phyloP scores from a whole-genome alignment of 805 yeast genomes.

The Candida nitratophila region DNA sequence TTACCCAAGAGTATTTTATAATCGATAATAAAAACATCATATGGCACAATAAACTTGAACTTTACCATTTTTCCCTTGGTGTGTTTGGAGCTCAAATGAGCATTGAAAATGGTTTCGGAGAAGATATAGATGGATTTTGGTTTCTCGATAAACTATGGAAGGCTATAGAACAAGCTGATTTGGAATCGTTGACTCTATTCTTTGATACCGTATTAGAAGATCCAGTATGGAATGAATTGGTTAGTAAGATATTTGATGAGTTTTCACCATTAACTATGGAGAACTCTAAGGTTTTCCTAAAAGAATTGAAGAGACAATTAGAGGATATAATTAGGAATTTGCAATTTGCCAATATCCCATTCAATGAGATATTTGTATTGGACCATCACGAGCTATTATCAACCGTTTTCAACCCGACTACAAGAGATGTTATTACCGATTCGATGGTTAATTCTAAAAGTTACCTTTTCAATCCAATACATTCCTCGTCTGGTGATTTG shows the following conservation, averaged over 20 bases:
- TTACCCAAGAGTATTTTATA: conserved; percentile 17
- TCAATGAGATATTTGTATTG: conserved; percentile 38
- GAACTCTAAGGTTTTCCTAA: conserved; percentile 4
- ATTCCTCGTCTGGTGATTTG: conserved; percentile 8
- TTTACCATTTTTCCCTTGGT: conserved; percentile 19
- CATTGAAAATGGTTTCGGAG: no score
- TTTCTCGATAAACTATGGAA: conserved; percentile 20
- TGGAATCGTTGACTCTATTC: conserved; percentile 10
- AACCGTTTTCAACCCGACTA: conserved; percentile 35
- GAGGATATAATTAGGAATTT: conserved; percentile 15
- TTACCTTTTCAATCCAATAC: conserved; percentile 20
- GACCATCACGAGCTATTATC: conserved; percentile 22
- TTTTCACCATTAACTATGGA: not conserved
- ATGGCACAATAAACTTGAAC: conserved; percentile 24
- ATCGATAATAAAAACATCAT: conserved; percentile 8
- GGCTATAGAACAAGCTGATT: conserved; percentile 3
- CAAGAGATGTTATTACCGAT: conserved; percentile 32
- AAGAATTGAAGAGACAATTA: conserved; percentile 11
- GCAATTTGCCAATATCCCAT: conserved; percentile 20
- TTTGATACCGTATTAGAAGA: conserved; percentile 15
- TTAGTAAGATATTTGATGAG: conserved; percentile 1
- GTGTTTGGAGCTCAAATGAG: no score
- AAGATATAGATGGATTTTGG: conserved; percentile 2
- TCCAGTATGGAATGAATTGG: conserved; percentile 4
- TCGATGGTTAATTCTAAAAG: conserved; percentile 34